Evolutionary conservation across 2,329 filamentous ascomycete genomes (phyloP), one percentile per base, ranked within the genome.

Genomic region (Geoglossum cookeanum): DNA sequence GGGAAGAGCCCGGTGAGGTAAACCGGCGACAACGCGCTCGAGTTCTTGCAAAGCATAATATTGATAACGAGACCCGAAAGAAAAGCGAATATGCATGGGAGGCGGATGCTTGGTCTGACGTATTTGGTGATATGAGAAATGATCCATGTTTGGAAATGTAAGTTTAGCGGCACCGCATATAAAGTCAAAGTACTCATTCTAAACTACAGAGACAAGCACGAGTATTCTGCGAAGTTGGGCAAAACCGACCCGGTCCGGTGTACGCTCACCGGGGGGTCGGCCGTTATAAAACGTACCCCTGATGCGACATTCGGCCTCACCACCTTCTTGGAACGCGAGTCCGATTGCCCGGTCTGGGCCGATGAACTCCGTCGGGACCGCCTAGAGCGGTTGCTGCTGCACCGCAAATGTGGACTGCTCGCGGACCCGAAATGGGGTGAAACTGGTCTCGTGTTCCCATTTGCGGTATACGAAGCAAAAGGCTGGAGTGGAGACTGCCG

Each of bases 41-140:
- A 42, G 45, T 27, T 15, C 15, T 56, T n/a, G 53, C 29, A 33
- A 39, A 56, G 37, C 52, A 58, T 49, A 48, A 8, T 17, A 30
- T 45, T 29, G 32, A 58, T 27, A 58, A 58, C 35, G 53, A 56
- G 30, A 42, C 15, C 11, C 30, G 32, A 44, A 22, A 27, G 35
- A 58, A 58, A 33, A 58, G 57, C 32, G 57, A 58, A 35, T 58
- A 48, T 42, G 53, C 52, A 13, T 58, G 57, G 57, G 57, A 58
- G 27, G 57, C 57, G 7, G 57, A 58, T 49, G 57, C 57, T n/a
- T 58, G 57, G 57, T 27, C 53, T 32, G 53, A 58, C 39, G 39
- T 58, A 42, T 58, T 58, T 33, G 54, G 57, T 8, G 27, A n/a
- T 17, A 58, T 58, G 35, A 57, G 57, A 35, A 33, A 56, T 22